A percentile compares a stretch with the other conserved stretches of the same genome.
phyloP scores from a whole-genome alignment of 2,329 filamentous ascomycete genomes.

The Exophiala xenobiotica region DNA sequence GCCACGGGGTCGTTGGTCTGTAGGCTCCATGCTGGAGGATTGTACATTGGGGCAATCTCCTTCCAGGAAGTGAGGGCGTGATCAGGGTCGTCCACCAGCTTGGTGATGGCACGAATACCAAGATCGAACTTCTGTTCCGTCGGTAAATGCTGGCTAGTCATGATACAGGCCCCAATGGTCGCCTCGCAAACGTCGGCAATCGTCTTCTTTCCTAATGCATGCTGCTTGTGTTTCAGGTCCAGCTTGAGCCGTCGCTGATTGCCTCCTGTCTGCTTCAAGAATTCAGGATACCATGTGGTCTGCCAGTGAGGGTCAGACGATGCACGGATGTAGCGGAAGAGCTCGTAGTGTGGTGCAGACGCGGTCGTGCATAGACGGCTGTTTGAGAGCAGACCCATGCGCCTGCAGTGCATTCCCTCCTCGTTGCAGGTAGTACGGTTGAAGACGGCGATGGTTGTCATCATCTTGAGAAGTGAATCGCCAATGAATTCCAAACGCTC shows the following conservation, averaged over 20 bases:
- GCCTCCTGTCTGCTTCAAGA: conserved; percentile 73
- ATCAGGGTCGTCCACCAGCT: conserved; percentile 64
- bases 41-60: conserved; percentile 62
- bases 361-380: conserved; percentile 81
- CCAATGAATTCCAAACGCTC: conserved; percentile 92
- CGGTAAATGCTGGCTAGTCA: conserved; percentile 49
- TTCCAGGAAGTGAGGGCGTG: conserved; percentile 68
- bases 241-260: conserved; percentile 38
- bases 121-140: conserved; percentile 53
- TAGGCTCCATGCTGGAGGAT: conserved; percentile 21
- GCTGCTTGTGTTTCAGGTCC: conserved; percentile 45
- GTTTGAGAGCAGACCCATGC: conserved; percentile 91
- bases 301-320: conserved; percentile 60
- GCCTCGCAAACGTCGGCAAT: conserved; percentile 95
- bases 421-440: conserved; percentile 72
- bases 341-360: conserved; percentile 57
- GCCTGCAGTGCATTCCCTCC: conserved; percentile 84
- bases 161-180: conserved; percentile 79
- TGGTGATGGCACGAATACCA: conserved; percentile 58
- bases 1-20: conserved; percentile 60
- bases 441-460: conserved; percentile 84
- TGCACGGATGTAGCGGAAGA: conserved; percentile 79
- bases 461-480: conserved; percentile 93
- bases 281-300: conserved; percentile 84
- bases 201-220: conserved; percentile 79